Evolutionary conservation across 495 filamentous ascomycete genomes (phyloP).

Genomic region (Neurospora sp.): DNA sequence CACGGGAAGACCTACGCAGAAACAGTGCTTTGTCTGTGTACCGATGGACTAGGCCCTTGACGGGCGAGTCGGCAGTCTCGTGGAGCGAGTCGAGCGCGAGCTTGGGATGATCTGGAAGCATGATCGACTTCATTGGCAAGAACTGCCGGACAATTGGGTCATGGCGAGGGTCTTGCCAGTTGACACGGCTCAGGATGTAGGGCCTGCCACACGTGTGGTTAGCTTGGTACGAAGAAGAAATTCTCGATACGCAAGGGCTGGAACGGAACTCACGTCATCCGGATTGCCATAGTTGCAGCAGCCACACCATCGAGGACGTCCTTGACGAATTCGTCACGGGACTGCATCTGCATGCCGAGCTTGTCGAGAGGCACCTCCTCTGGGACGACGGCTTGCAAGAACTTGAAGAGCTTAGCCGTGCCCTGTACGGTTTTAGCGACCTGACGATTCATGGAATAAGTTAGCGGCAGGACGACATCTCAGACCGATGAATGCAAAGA

Average conservation of each 20-base stretch:
- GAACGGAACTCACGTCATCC: slow-evolving; percentile 32
- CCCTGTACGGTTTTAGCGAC: slow-evolving; percentile 32
- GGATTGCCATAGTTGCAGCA: slow-evolving; percentile 43
- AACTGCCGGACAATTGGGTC: slow-evolving; percentile 48
- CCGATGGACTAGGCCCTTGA: slow-evolving; percentile 43
- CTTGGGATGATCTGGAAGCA: slow-evolving; percentile 39
- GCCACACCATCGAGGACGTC: slow-evolving; percentile 41
- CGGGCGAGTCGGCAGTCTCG: slow-evolving; percentile 38
- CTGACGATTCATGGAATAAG: slow-evolving; percentile 4
- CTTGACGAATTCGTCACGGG: slow-evolving; percentile 37
- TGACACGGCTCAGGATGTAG: slow-evolving; percentile 40
- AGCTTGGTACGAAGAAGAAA: background rate
- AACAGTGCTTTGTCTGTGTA: slow-evolving; percentile 52
- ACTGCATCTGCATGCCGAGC: slow-evolving; percentile 23
- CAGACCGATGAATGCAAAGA: background rate
- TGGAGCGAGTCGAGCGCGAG: slow-evolving; percentile 34
- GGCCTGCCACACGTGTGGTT: slow-evolving; percentile 29
- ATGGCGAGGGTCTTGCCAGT: slow-evolving; percentile 45
- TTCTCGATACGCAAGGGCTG: background rate
- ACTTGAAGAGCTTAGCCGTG: slow-evolving; percentile 25
- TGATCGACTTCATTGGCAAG: slow-evolving; percentile 37
- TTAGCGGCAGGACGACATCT: background rate
- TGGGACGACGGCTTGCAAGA: slow-evolving; percentile 37
- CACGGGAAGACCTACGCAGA: slow-evolving; percentile 33
- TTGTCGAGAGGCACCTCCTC: slow-evolving; percentile 28